Conservation (phyloP, 768 basidiomycete species). For the Amanita rimosa region DNA sequence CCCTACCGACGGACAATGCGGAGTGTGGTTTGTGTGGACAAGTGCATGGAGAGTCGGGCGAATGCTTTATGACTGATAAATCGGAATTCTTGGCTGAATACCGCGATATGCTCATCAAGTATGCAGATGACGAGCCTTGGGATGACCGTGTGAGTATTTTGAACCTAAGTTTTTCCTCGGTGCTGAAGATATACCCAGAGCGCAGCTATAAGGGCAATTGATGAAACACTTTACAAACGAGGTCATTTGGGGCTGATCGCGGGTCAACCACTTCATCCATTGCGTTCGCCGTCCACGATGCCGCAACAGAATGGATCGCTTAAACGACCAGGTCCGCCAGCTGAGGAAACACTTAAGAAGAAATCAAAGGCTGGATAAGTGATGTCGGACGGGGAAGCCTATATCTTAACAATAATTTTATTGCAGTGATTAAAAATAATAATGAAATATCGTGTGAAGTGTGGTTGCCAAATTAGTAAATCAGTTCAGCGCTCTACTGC, state of each 20-base stretch:
- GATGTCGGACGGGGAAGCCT: too few species aligned
- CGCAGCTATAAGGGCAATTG: slow-evolving; percentile 61
- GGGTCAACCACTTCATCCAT: slow-evolving; percentile 53
- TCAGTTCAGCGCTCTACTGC: background rate
- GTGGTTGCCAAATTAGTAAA: slow-evolving; percentile 1
- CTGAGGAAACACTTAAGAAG: slow-evolving; percentile 21
- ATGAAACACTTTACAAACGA: slow-evolving; percentile 44
- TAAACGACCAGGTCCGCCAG: slow-evolving; percentile 23
- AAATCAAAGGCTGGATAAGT: too few species aligned
- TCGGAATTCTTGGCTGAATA: slow-evolving; percentile 61
- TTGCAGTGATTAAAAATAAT: background rate
- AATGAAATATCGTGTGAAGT: slow-evolving; percentile 2
- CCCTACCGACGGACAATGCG: background rate
- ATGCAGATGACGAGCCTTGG: slow-evolving; percentile 56
- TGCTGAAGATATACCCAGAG: slow-evolving; percentile 18
- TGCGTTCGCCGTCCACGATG: slow-evolving; percentile 21
- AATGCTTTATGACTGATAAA: slow-evolving; percentile 55
- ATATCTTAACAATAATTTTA: too few species aligned
- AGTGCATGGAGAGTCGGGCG: slow-evolving; percentile 31
- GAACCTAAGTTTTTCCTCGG: background rate
- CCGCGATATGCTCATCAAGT: slow-evolving; percentile 51
- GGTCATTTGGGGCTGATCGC: slow-evolving; percentile 45
- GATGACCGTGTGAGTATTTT: slow-evolving; percentile 42
- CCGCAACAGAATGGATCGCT: slow-evolving; percentile 11
- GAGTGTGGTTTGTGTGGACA: slow-evolving; percentile 55